A percentile compares a stretch with the other conserved stretches of the same genome.
phyloP scores from a whole-genome alignment of 1,284 basidiomycete species.

The Tilletia walkeri region DNA sequence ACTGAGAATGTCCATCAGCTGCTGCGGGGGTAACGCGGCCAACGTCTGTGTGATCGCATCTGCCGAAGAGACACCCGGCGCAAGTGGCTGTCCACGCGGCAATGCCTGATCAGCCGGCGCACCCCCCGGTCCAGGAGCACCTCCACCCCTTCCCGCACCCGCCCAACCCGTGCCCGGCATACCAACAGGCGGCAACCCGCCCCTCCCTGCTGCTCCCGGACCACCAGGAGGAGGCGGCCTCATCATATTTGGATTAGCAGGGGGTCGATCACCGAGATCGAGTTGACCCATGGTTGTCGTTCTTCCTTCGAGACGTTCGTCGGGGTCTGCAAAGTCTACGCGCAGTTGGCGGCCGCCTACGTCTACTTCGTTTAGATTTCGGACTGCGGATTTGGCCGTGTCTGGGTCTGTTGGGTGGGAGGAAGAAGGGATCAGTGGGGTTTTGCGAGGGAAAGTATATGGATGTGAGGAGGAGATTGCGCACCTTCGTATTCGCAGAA shows the following conservation, averaged over 20 bases:
- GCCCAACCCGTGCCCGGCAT: slow-evolving; percentile 2
- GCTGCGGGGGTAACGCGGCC: slow-evolving; percentile 75
- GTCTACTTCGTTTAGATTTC: slow-evolving; percentile 75
- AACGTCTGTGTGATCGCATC: slow-evolving; percentile 86
- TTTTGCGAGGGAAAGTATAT: neutral
- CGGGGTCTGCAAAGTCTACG: slow-evolving; percentile 68
- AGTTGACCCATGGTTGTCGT: slow-evolving; percentile 48
- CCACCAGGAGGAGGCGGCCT: slow-evolving; percentile 23
- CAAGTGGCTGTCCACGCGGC: slow-evolving; percentile 75
- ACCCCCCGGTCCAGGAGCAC: neutral
- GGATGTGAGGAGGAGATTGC: slow-evolving; percentile 20
- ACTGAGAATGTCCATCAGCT: slow-evolving; percentile 89
- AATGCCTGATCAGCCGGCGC: slow-evolving; percentile 64
- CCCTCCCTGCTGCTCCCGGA: neutral
- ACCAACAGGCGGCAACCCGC: neutral
- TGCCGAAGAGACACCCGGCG: slow-evolving; percentile 72
- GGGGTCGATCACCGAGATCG: slow-evolving; percentile 33
- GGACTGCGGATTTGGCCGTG: slow-evolving; percentile 78
- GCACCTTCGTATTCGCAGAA: slow-evolving; percentile 94
- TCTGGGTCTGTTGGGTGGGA: slow-evolving; percentile 71
- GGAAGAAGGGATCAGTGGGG: neutral
- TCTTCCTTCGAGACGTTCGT: slow-evolving; percentile 44
- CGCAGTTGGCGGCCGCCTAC: slow-evolving; percentile 79
- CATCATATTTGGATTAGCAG: neutral
- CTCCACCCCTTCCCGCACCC: slow-evolving; percentile 25